Base-by-base conservation (phyloP, 768 basidiomycete species). In the Naematelia encephala region DNA sequence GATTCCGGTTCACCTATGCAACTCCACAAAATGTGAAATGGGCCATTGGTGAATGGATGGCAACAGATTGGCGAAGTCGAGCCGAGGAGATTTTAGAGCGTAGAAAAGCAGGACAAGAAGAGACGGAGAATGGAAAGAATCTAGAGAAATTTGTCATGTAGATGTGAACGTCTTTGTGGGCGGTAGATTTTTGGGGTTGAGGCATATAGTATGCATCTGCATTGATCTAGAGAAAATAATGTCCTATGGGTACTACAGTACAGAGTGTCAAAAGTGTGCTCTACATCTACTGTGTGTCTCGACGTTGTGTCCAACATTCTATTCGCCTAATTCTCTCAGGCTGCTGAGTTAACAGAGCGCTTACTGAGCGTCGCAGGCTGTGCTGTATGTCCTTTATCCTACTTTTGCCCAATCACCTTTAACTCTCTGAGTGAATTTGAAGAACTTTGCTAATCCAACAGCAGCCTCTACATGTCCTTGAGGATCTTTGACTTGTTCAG, bases 381-480 rank as follows among this genome's bases (percentile, higher is more conserved):
- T 39, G 34, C 34, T 16, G 34, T 39, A 16, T 39, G 34, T 8
- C 34, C 8, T 39, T 16, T 39, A 39, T 39, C 34, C 16, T 16
- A 39, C 34, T 16, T 16, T 39, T 16, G 34, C 34, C 67, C 67
- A 68, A 14, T 29, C 23, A 12, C 55, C 62, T 44, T 63, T 56
- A 28, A 64, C 56, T 21, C 60, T 23, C 50, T 69, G 51, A n/a
- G 61, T 46, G 48, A 69, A 69, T 27, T 63, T 65, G 54, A 69
- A 64, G 48, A 69, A 69, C 48, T 69, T 69, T 21, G 64, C 64
- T 26, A 66, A 5, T 0, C 68, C 68, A 1, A 69, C 68, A 22
- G 64, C 64, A 51, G 60, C 60, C 46, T 69, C 68, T 1, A 60
- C 57, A 46, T 69, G 27, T 5, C 68, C 68, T 49, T 66, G 57